Evolutionary conservation across 371 early-diverging fungal genomes (phyloP), one percentile per base, ranked within the genome.

Genomic region (Funneliformis caledonium): DNA sequence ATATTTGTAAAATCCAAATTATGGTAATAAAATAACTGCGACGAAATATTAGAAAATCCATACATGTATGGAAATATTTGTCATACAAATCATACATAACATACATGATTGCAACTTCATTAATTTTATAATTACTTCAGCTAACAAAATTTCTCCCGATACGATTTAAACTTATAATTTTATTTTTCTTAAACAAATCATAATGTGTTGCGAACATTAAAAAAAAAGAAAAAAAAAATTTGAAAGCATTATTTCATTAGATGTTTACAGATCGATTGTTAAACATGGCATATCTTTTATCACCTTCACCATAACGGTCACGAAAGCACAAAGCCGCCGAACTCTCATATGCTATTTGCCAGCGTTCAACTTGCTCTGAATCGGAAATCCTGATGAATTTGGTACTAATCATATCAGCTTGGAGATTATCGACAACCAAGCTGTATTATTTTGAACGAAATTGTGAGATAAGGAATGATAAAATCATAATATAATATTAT

Each of bases 331-430:
- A 64, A 19, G 64, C 64, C 12, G 2, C 4, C 26, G 26, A 26
- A 64, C 64, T 64, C 64, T 64, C 64, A 19, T 64, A 64, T 64
- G 4, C 64, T n/a, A 64, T 64, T n/a, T 64, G 64, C 64, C 64
- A 64, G 64, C 64, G 64, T 33, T 64, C 64, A 33, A 2, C 2
- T 26, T 64, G 26, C 16, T 62, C 64, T 11, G 12, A 0, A 64
- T 64, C 64, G 19, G 26, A 64, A 64, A 64, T 26, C 26, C 22
- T 64, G 64, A 64, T 64, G 7, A 26, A 64, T 64, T 64, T 64
- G 26, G 14, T 14, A 22, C 64, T 64, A 19, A 64, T 64, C 64
- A 19, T 1, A 3, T 64, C 64, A 64, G 64, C 64, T n/a, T 5
- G 26, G 19, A 64, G 22, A 64, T 64, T 64, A 33, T 64, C 26